Evolutionary conservation across 371 early-diverging fungal species (phyloP).

Genomic region (Mucor plumbeus): DNA sequence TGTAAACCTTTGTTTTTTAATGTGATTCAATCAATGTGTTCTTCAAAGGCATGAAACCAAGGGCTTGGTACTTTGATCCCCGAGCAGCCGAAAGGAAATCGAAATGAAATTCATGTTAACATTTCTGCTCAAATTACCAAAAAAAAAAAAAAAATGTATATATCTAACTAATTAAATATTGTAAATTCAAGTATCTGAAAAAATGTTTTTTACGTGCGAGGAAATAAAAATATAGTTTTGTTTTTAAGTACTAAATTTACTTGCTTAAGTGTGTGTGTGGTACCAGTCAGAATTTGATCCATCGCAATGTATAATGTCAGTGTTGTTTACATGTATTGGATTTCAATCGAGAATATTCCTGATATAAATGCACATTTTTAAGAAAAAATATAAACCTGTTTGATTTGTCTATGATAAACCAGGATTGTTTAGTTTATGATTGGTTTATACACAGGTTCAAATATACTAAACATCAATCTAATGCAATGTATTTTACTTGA

Average conservation of each 20-base stretch:
- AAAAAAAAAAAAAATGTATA: background rate
- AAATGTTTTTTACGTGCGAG: background rate
- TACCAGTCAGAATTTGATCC: background rate
- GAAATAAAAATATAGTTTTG: background rate
- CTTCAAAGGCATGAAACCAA: background rate
- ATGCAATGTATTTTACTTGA: background rate
- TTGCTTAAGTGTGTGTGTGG: background rate
- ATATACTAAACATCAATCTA: background rate
- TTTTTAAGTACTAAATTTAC: too few species aligned
- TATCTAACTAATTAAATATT: background rate
- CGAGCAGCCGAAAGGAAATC: background rate
- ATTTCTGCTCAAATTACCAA: background rate
- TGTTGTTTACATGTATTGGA: background rate
- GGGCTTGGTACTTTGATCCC: background rate
- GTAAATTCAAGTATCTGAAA: background rate
- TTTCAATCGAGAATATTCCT: too few species aligned
- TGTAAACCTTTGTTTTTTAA: too few species aligned
- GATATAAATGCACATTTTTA: background rate
- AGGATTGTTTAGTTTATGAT: background rate
- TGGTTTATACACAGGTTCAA: background rate
- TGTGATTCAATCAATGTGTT: background rate
- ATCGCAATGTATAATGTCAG: background rate
- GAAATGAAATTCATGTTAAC: background rate
- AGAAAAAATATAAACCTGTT: background rate
- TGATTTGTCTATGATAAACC: background rate